A percentile compares a stretch with the other conserved stretches of the same genome.
Conservation (phyloP, 768 basidiomycete genomes). For the Phylloporus sp. region DNA sequence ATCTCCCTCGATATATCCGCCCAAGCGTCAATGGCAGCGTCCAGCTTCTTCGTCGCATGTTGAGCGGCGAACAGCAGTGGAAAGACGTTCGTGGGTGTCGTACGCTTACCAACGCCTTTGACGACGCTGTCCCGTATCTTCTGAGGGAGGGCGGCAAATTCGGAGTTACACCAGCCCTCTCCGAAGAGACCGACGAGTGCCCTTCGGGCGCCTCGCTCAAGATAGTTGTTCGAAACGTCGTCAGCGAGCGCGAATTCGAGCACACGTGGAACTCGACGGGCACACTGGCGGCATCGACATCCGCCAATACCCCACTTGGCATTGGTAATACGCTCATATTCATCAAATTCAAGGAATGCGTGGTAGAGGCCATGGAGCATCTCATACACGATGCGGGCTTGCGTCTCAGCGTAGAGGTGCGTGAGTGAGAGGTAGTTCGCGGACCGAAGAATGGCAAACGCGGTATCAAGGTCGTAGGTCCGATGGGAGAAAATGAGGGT, state of each 20-base stretch:
- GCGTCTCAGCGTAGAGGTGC: slow-evolving; percentile 73
- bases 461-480: slow-evolving; percentile 88
- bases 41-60: slow-evolving; percentile 53
- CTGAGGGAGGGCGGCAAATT: slow-evolving; percentile 68
- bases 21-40: slow-evolving; percentile 52
- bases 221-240: slow-evolving; percentile 70
- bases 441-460: slow-evolving; percentile 83
- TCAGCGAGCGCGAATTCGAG: slow-evolving; percentile 75
- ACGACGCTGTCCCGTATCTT: slow-evolving; percentile 65
- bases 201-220: slow-evolving; percentile 69
- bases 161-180: slow-evolving; percentile 81
- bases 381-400: slow-evolving; percentile 79
- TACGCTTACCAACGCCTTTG: slow-evolving; percentile 68
- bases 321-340: slow-evolving; percentile 69
- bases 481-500: slow-evolving; percentile 91
- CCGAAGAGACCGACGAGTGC: slow-evolving; percentile 84
- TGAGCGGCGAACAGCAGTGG: slow-evolving; percentile 65
- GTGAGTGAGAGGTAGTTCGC: slow-evolving; percentile 76
- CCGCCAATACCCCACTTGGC: slow-evolving; percentile 82
- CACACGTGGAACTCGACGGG: slow-evolving; percentile 73
- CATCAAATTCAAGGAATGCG: slow-evolving; percentile 73
- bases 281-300: slow-evolving; percentile 81
- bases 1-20: slow-evolving; percentile 48
- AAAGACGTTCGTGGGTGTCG: slow-evolving; percentile 65
- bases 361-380: slow-evolving; percentile 90